Percentiles rank a stretch among this genome's conserved stretches.
Evolutionary conservation across 2,329 filamentous ascomycete genomes (phyloP).

Genomic region (Alternaria gaisen): DNA sequence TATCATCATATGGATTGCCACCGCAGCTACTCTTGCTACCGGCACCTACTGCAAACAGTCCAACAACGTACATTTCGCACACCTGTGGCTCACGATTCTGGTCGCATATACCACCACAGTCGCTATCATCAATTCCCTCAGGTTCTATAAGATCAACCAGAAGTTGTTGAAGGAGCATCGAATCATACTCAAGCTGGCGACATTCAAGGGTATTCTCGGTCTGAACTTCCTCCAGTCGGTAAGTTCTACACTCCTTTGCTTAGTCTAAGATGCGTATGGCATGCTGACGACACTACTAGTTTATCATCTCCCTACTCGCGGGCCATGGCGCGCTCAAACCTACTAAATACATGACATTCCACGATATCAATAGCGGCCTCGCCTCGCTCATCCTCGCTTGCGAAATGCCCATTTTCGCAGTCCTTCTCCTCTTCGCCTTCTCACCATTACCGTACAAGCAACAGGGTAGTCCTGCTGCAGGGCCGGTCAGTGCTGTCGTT

Average conservation of each 20-base stretch:
- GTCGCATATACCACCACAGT: constrained; percentile 29
- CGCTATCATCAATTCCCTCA: constrained; percentile 33
- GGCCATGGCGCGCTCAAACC: constrained; percentile 32
- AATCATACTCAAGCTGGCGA: constrained; percentile 41
- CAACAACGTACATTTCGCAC: constrained; percentile 41
- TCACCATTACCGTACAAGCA: constrained; percentile 34
- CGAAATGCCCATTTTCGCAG: constrained; percentile 46
- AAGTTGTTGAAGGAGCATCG: constrained; percentile 31
- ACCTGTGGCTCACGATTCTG: constrained; percentile 43
- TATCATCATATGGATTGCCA: constrained; percentile 42
- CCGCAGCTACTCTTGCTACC: constrained; percentile 30
- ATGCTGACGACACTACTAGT: constrained; percentile 14
- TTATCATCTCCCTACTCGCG: constrained; percentile 43
- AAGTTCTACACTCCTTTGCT: constrained; percentile 10
- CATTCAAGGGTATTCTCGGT: constrained; percentile 46
- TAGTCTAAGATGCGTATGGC: not conserved
- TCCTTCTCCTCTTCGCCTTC: constrained; percentile 39
- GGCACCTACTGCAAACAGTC: constrained; percentile 42
- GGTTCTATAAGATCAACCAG: constrained; percentile 38
- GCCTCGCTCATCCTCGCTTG: constrained; percentile 40
- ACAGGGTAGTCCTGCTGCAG: constrained; percentile 22
- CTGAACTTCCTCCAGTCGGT: constrained; percentile 43
- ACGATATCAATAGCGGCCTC: constrained; percentile 40
- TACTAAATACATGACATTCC: constrained; percentile 39
- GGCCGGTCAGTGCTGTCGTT: constrained; percentile 30